Evolutionary conservation across 345 rosid genomes (phyloP), one percentile per base, ranked within the genome.

Genomic region (Cardamine chenopodiifolia): DNA sequence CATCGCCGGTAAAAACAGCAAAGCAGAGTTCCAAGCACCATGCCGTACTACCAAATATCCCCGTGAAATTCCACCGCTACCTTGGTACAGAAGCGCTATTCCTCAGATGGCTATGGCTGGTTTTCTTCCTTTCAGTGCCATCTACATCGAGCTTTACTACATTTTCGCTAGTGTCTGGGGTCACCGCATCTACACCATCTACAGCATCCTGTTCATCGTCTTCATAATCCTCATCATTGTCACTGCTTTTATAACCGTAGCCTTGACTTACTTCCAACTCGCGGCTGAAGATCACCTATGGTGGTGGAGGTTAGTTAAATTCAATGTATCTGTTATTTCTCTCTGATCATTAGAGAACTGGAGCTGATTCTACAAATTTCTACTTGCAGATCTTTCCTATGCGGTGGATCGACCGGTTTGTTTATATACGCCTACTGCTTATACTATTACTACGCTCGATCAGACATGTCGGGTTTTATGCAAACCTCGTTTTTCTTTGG

Each of bases 31-130:
- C 76, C 96, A 88, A 76, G 96, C 96, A 62, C 96, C 96, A 4
- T 87, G 91, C 77, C 91, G 90, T 15, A 90, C 93, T 62, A 87
- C 96, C 3, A 90, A 90, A 80, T 90, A 90, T 70, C 96, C 92
- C 25, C 72, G 93, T 70, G 93, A 90, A 76, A 86, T 90, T 65
- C 93, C 96, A 1, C 82, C 75, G 6, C 78, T 88, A 64, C 96
- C 93, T 20, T 90, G 96, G 96, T 88, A 90, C 64, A 78, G 93
- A 79, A 83, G 88, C 31, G 81, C 93, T 8, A 58, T 90, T 75
- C 93, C 96, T 62, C 96, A 90, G 85, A 90, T 90, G 96, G 96
- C 93, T 23, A 89, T 89, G 96, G 96, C 96, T 8, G 94, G 94
- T 17, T 89, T 89, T 35, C 82, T 89, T 45, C 91, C 94, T 15